Evolutionary conservation across 768 basidiomycete species (phyloP), one percentile per base, ranked within the genome.

Genomic region (Lactifluus rugatus): DNA sequence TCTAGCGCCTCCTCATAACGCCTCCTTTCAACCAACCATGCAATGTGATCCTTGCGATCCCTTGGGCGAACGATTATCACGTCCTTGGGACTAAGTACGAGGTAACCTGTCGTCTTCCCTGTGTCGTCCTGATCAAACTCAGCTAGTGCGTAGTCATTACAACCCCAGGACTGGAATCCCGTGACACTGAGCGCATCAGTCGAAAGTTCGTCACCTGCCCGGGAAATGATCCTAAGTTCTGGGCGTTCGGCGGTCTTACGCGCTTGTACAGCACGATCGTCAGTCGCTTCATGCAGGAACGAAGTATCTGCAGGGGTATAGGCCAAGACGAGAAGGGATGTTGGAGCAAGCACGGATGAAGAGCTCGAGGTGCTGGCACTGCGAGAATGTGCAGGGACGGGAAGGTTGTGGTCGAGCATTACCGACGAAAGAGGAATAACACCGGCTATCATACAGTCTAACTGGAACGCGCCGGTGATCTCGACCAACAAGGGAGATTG

Each of bases 361-460:
- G 60, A 61, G 47, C 59, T 67, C 11, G 66, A 68, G 60, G 66
- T 56, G 26, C 68, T 61, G 37, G 59, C 14, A 21, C 5, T 47
- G 21, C 64, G 64, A 31, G 53, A 16, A 54, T 62, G 61, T 48
- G 32, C 14, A 23, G 41, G 36, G 13, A 52, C 39, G 4, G 56
- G 25, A 10, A 47, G 44, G 65, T 42, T 19, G 66, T 51, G 25
- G 66, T 62, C 19, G 64, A 70, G 51, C 54, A 56, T 60, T 21
- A 56, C 48, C 46, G 77, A 74, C 1, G 81, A 81, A 70, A 93
- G 89, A 5, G 90, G 87, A 2, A 86, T 81, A 56, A 99, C 83
- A 21, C 94, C 94, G 1, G 93, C 81, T 41, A 98, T 82, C 91
- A 96, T 94, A 68, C 89, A 93, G 69, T 98, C 96, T 47, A 98